Base-by-base conservation (phyloP, 2,329 filamentous ascomycete genomes). In the Incumbomyces delicatus region DNA sequence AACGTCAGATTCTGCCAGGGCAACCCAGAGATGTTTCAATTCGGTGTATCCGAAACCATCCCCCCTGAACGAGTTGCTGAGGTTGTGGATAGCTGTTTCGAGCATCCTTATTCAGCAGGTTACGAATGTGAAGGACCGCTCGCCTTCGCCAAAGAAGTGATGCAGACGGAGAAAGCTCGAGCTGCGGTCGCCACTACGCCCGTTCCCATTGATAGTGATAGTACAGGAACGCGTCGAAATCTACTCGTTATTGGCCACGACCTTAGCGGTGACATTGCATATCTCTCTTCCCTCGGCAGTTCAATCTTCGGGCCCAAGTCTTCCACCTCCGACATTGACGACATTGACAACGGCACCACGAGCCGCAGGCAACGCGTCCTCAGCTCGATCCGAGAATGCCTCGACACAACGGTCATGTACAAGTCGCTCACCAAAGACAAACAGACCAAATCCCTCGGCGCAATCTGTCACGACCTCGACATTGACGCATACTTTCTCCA, bases 231-330 rank as follows among this genome's bases (percentile, higher is more conserved):
- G n/a, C n/a, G 27, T 43, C 77, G 81, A 20, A 80, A 78, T 35
- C 66, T 95, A 37, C 70, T 94, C 18, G 70, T 96, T 12, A 78
- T 95, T 2, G 92, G 87, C 14, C 89, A 95, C 59, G 82, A 85
- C 49, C 64, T 83, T 8, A 57, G 64, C 1, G 63, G 72, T 10
- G 92, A 96, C 58, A 68, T 95, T 50, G 66, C 68, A 0, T 87
- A 83, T 60, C 73, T 95, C 10, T 64, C 69, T 2, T 65, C 67
- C 2, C 60, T 90, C n/a, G 81, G 81, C 11, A 82, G 83, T 58
- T 72, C 83, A 42, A 51, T 64, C 30, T 62, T 63, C 38, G 61
- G 81, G 2, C 59, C 67, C 69, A 37, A n/a, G 10, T 16, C 30
- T 5, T 18, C 22, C 37, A 33, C 12, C 65, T 78, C 5, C 67